phyloP scores from a whole-genome alignment of 208 protist genomes.

The Herpetomonas samuelpessoai region DNA sequence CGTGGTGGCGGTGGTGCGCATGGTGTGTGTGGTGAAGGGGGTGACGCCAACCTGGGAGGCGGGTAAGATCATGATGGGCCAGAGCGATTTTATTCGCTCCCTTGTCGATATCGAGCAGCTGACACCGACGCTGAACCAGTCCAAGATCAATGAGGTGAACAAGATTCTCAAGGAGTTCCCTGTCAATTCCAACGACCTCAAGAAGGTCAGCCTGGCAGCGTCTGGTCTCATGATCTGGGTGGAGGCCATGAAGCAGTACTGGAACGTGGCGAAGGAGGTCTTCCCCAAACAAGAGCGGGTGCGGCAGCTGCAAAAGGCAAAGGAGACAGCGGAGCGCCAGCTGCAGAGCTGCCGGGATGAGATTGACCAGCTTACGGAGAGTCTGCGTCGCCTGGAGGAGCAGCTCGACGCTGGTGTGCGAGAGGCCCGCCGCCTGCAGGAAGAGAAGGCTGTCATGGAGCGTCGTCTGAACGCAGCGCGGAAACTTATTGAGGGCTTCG shows the following conservation, averaged over 20 bases:
- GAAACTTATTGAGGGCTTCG: slow-evolving; percentile 96
- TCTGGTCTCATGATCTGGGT: slow-evolving; percentile 97
- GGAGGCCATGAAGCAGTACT: slow-evolving; percentile 97
- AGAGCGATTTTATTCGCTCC: slow-evolving; percentile 89
- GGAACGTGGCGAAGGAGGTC: slow-evolving; percentile 96
- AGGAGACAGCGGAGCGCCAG: slow-evolving; percentile 88
- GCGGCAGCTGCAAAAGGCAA: slow-evolving; percentile 89
- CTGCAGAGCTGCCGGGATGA: slow-evolving; percentile 85
- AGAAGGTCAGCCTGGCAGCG: slow-evolving; percentile 91
- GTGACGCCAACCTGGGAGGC: slow-evolving; percentile 88
- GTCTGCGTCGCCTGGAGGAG: slow-evolving; percentile 87
- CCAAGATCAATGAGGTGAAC: slow-evolving; percentile 95
- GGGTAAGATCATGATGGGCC: slow-evolving; percentile 92
- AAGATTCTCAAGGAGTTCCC: slow-evolving; percentile 90
- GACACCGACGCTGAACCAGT: slow-evolving; percentile 86
- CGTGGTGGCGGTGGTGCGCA: slow-evolving; percentile 95
- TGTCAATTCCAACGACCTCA: slow-evolving; percentile 90
- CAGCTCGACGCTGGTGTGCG: slow-evolving; percentile 88
- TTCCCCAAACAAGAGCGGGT: slow-evolving; percentile 96
- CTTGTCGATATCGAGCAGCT: slow-evolving; percentile 91
- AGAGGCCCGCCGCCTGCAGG: slow-evolving; percentile 92
- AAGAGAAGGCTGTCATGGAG: slow-evolving; percentile 95
- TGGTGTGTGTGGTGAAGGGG: slow-evolving; percentile 93
- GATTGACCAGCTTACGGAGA: slow-evolving; percentile 91
- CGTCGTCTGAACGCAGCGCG: slow-evolving; percentile 93